Evolutionary conservation across 2,329 filamentous ascomycete species (phyloP).

Genomic region (Alternaria dauci): DNA sequence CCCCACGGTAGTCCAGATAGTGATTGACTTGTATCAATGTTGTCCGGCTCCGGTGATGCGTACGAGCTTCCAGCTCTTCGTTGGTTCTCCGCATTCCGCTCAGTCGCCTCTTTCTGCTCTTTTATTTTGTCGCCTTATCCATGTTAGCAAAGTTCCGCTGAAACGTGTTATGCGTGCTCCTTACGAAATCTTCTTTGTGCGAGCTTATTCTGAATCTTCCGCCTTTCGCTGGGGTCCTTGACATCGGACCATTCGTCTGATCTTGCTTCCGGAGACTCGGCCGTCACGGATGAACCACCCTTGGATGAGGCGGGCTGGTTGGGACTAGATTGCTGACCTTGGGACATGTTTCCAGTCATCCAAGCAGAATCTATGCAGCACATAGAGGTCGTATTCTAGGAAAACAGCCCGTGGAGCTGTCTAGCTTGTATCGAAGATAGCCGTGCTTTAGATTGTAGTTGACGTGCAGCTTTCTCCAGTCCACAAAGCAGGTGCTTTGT

Average conservation of each 20-base stretch:
- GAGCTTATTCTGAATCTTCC: slow-evolving; percentile 78
- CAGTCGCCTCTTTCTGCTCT: slow-evolving; percentile 71
- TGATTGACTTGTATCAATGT: slow-evolving; percentile 62
- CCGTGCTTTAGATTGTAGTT: neutral
- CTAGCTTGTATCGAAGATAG: neutral
- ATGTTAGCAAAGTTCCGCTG: slow-evolving; percentile 1
- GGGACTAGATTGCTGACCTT: slow-evolving; percentile 24
- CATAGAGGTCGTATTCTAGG: neutral
- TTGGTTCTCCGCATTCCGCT: slow-evolving; percentile 70
- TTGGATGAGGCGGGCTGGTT: slow-evolving; percentile 28
- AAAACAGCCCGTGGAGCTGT: neutral
- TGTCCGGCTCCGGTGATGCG: slow-evolving; percentile 65
- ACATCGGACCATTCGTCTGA: slow-evolving; percentile 74
- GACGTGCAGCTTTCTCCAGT: neutral
- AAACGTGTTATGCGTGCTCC: slow-evolving; percentile 52
- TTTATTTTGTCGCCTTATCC: slow-evolving; percentile 71
- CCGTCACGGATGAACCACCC: slow-evolving; percentile 24
- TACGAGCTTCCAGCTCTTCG: slow-evolving; percentile 71
- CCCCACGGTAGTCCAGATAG: slow-evolving; percentile 73
- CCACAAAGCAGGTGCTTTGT: neutral
- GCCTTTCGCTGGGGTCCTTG: slow-evolving; percentile 73
- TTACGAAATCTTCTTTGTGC: slow-evolving; percentile 79
- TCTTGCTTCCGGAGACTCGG: slow-evolving; percentile 29
- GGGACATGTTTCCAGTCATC: slow-evolving; percentile 30
- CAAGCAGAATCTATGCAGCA: neutral